These are phyloP conservation scores for Corymbia citriodora DNA, from an alignment of 441 rosid genomes.

Conservation along the genomic window DNA sequence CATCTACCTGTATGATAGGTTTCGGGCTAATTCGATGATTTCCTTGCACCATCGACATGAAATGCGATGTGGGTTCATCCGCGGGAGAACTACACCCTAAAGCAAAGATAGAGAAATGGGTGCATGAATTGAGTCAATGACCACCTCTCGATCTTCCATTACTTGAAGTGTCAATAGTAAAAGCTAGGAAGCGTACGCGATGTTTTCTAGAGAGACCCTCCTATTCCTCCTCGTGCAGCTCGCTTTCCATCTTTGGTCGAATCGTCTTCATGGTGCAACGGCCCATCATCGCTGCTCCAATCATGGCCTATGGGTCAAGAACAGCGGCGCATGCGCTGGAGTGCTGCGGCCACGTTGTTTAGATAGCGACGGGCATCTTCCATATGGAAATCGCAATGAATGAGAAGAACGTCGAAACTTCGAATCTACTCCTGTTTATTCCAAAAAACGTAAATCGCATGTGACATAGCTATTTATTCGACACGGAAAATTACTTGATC, in stretches of 20 bases:
- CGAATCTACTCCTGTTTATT: not conserved
- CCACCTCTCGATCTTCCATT: not conserved
- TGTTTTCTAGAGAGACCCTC: not conserved
- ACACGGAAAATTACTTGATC: not conserved
- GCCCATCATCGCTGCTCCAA: not conserved
- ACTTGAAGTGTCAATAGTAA: not conserved
- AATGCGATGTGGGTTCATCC: not conserved
- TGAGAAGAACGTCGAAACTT: not conserved
- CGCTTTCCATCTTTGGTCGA: not conserved
- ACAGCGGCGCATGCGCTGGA: not conserved
- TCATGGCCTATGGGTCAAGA: not conserved
- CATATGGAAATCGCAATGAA: not conserved
- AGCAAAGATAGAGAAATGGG: not conserved
- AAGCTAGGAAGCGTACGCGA: not conserved
- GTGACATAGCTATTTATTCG: not conserved
- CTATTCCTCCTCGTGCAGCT: not conserved
- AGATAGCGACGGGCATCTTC: not conserved
- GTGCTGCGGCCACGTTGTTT: not conserved
- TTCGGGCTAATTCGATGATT: not conserved
- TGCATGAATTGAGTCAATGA: not conserved
- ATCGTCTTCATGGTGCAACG: not conserved
- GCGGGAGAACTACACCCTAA: not conserved
- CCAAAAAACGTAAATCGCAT: not conserved
- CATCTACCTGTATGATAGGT: too few relatives aligned
- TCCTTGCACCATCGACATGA: not conserved